Conservation (phyloP, 163 green algal genomes). For the Chloromonas sp. region DNA sequence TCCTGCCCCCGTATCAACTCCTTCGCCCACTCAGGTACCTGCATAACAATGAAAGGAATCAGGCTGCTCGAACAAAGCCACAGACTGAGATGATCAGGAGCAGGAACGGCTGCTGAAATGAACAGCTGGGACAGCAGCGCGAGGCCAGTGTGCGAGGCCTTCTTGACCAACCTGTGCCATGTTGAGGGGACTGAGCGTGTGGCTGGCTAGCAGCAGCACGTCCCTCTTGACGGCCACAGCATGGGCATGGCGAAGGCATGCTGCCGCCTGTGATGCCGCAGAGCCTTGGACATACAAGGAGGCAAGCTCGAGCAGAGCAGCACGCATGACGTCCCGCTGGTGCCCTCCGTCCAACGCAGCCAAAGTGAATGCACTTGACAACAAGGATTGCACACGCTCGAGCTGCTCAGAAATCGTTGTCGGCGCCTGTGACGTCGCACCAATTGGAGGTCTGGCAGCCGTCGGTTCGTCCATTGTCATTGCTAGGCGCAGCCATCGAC, state of each 20-base stretch:
- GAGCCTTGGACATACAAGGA: constrained; percentile 14
- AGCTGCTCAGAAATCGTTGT: background rate
- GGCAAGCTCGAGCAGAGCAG: constrained; percentile 33
- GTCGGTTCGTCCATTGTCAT: background rate
- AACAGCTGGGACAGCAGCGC: no score
- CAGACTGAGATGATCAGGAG: no score
- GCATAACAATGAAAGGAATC: background rate
- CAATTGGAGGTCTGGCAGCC: background rate
- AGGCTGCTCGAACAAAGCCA: no score
- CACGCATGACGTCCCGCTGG: constrained; percentile 13
- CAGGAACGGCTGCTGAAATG: no score
- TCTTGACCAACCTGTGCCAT: background rate
- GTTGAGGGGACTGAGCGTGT: constrained; percentile 21
- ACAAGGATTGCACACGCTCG: background rate
- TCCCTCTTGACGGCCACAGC: constrained; percentile 23
- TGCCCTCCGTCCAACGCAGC: constrained; percentile 30
- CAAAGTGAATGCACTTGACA: constrained; percentile 15
- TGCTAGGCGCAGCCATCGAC: constrained; percentile 18
- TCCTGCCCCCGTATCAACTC: constrained; percentile 36
- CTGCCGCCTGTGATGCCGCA: constrained; percentile 2
- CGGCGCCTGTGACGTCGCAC: background rate
- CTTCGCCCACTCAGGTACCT: constrained; percentile 39
- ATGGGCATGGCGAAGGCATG: constrained; percentile 28
- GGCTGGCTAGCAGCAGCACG: constrained; percentile 23
- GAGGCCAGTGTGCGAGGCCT: no score